Conservation (phyloP, 2,329 filamentous ascomycete species). For the Cladosporium oxysporum region DNA sequence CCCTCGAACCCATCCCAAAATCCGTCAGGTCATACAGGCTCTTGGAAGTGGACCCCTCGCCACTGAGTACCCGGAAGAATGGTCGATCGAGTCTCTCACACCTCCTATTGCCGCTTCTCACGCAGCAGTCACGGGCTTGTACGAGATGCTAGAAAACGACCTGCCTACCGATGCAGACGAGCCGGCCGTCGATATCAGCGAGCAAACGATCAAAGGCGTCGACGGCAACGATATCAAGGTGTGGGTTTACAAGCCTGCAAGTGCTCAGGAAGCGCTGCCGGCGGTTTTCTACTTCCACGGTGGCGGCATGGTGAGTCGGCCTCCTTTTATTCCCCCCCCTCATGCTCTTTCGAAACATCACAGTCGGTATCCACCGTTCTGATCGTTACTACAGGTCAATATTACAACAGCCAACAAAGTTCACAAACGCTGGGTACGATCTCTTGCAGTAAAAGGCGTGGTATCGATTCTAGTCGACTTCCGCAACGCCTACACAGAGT, state of each 20-base stretch:
- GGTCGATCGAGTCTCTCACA: conserved; percentile 9
- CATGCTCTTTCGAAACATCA: neutral
- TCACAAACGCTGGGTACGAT: conserved; percentile 32
- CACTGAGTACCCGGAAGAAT: conserved; percentile 1
- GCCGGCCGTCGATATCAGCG: conserved; percentile 21
- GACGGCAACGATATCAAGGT: conserved; percentile 29
- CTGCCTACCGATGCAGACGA: conserved; percentile 26
- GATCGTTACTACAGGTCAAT: conserved; percentile 15
- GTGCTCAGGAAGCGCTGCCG: conserved; percentile 24
- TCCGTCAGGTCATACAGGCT: conserved; percentile 26
- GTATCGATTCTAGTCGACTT: conserved; percentile 35
- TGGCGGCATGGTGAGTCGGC: conserved; percentile 30
- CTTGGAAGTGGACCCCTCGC: conserved; percentile 24
- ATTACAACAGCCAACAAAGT: conserved; percentile 26
- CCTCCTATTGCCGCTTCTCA: conserved; percentile 12
- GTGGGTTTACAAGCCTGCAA: conserved; percentile 24
- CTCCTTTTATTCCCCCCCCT: neutral
- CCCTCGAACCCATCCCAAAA: conserved; percentile 30
- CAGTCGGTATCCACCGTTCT: neutral
- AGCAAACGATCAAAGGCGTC: conserved; percentile 25
- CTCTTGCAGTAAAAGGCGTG: conserved; percentile 29
- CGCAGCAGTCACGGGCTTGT: conserved; percentile 59
- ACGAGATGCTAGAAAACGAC: conserved; percentile 75
- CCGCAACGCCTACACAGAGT: conserved; percentile 34
- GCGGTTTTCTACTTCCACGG: conserved; percentile 35